A percentile compares a stretch with the other conserved stretches of the same genome.
phyloP scores from a whole-genome alignment of 2,329 filamentous ascomycete species.

The Neonectria sp. region DNA sequence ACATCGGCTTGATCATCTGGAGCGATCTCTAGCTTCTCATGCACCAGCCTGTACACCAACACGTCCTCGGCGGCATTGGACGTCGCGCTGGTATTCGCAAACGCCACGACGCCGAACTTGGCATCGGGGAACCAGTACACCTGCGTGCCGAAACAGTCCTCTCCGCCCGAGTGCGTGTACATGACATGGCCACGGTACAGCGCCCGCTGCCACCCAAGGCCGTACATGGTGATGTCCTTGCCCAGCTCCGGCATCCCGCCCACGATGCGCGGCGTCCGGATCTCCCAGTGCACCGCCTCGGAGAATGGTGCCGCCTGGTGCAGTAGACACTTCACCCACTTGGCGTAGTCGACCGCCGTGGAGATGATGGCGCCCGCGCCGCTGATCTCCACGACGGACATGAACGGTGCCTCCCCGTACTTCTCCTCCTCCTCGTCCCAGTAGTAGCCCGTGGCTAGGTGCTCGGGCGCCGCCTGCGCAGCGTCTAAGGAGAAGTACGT shows the following conservation, averaged over 20 bases:
- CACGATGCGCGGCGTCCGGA: constrained; percentile 52
- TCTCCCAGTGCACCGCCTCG: constrained; percentile 44
- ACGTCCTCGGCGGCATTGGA: constrained; percentile 51
- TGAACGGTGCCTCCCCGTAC: constrained; percentile 46
- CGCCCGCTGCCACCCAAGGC: constrained; percentile 49
- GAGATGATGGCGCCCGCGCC: constrained; percentile 61
- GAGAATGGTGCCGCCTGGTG: constrained; percentile 46
- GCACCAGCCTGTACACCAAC: constrained; percentile 48
- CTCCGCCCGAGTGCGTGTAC: constrained; percentile 51
- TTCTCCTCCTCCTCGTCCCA: constrained; percentile 51
- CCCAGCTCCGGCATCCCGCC: constrained; percentile 32
- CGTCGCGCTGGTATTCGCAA: constrained; percentile 59
- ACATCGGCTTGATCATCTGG: constrained; percentile 37
- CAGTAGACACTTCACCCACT: constrained; percentile 67
- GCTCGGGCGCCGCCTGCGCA: constrained; percentile 41
- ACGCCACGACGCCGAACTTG: constrained; percentile 51
- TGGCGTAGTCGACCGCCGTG: constrained; percentile 65
- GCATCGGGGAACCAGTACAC: constrained; percentile 53
- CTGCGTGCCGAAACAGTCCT: constrained; percentile 46
- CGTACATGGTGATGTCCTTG: constrained; percentile 47
- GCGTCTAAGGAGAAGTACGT: constrained; percentile 54
- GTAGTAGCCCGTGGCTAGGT: constrained; percentile 60
- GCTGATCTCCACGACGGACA: constrained; percentile 49
- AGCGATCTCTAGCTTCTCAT: constrained; percentile 48
- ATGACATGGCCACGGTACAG: constrained; percentile 46